Evolutionary conservation across 345 rosid species (phyloP), one percentile per base, ranked within the genome.

Genomic region (Hypericum perforatum): DNA sequence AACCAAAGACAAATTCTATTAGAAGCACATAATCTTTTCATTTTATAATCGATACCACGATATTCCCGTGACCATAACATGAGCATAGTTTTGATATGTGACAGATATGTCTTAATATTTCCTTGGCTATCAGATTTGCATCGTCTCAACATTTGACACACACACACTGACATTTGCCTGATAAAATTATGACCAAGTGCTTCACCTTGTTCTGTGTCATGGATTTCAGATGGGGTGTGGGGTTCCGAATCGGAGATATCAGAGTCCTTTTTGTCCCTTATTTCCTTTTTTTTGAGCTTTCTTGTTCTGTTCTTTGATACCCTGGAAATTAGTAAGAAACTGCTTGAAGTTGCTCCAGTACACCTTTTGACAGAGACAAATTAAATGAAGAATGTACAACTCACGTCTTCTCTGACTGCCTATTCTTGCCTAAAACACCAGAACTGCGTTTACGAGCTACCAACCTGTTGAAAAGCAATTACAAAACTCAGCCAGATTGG

Each of bases 291-390:
- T 67, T 68, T 43, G 32, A 4, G 32, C 32, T 22, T 22, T 4
- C 32, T 22, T 43, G 91, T 92, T 78, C 95, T 79, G 79, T 78
- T 85, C 47, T 84, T 77, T 72, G 83, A 85, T 41, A 69, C 74
- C 61, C 97, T 92, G 41, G 11, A 50, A 53, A 52, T 32, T 45
- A 22, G 65, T 46, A 63, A 22, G 32, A 65, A 45, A 22, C 32
- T 22, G 32, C 42, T 56, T n/a, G 44, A 48, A 55, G 42, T 12
- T 45, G 14, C 40, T 37, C 37, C 10, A 39, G 32, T 14, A 49
- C 54, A 62, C 50, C 15, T 39, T 56, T 46, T 49, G 46, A 53
- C 5, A 32, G 38, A 22, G 10, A n/a, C 6, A 45, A 29, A 62
- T 6, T 16, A 10, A 13, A 46, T 9, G 50, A 3, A 46, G 55